Evolutionary conservation across 306 rosid genomes (phyloP).

Genomic region (apple (Malus domestica)): DNA sequence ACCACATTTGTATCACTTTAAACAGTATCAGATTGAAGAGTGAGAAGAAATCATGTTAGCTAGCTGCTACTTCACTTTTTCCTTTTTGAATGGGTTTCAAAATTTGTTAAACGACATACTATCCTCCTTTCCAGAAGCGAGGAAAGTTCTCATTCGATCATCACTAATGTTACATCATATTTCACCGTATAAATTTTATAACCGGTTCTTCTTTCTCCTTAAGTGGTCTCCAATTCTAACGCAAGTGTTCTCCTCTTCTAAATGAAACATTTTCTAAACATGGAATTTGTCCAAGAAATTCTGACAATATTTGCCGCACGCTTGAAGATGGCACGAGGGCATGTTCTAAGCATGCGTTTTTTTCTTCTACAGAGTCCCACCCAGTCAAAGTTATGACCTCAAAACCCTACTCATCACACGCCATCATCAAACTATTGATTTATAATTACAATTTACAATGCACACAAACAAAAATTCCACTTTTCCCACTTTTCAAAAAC

Average conservation of each 20-base stretch:
- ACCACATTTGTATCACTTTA: background rate
- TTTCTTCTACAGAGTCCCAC: background rate
- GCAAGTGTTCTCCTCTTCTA: background rate
- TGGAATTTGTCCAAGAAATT: background rate
- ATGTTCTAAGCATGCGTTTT: background rate
- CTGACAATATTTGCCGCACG: conserved; percentile 14
- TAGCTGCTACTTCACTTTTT: background rate
- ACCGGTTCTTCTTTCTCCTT: too few species aligned
- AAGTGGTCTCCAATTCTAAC: too few species aligned
- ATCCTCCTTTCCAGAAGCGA: too few species aligned
- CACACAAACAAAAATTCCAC: background rate
- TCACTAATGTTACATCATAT: too few species aligned
- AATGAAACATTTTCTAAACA: background rate
- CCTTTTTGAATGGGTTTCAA: background rate
- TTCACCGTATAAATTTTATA: too few species aligned
- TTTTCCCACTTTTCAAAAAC: background rate
- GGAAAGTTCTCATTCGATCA: too few species aligned
- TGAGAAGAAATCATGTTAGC: background rate
- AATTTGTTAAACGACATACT: too few species aligned
- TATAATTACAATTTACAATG: background rate
- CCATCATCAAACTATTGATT: background rate
- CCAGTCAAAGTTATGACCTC: background rate
- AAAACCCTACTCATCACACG: background rate
- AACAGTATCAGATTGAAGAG: background rate
- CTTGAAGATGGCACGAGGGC: conserved; percentile 1